These are phyloP conservation scores for Aspergillus sp. DNA, from an alignment of 2,329 filamentous ascomycete genomes.

Conservation along the genomic window DNA sequence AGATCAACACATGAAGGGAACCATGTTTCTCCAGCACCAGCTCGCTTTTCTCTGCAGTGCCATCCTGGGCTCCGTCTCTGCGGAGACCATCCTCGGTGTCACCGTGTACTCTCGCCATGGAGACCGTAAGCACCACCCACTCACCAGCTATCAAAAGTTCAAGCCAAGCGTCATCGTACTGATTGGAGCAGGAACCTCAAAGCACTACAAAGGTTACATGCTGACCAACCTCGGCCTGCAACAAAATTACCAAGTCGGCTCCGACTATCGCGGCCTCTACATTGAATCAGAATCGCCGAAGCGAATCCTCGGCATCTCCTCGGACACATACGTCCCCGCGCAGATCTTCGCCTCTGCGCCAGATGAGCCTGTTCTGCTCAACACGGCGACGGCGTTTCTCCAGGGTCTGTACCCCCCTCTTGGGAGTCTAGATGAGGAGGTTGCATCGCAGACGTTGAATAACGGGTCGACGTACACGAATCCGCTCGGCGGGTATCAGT, in stretches of 20 bases:
- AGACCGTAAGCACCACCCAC: background rate
- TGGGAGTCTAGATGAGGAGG: conserved; percentile 40
- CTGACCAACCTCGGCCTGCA: conserved; percentile 12
- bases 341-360: conserved; percentile 75
- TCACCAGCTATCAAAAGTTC: background rate
- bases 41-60: background rate
- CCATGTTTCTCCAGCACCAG: too few species aligned
- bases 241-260: conserved; percentile 70
- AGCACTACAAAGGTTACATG: conserved; percentile 8
- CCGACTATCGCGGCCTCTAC: conserved; percentile 76
- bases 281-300: conserved; percentile 61
- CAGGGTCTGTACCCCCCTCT: conserved; percentile 86
- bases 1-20: too few species aligned
- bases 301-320: conserved; percentile 67
- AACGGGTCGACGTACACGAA: conserved; percentile 69
- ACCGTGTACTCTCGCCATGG: conserved; percentile 12
- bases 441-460: conserved; percentile 64
- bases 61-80: background rate
- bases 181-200: background rate
- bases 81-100: conserved; percentile 6
- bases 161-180: background rate
- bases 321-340: conserved; percentile 65
- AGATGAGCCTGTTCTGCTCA: conserved; percentile 73
- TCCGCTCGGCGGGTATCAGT: conserved; percentile 78
- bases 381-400: conserved; percentile 76